phyloP scores from a whole-genome alignment of 164 flowering plant genomes.

The Magnolia sinica region DNA sequence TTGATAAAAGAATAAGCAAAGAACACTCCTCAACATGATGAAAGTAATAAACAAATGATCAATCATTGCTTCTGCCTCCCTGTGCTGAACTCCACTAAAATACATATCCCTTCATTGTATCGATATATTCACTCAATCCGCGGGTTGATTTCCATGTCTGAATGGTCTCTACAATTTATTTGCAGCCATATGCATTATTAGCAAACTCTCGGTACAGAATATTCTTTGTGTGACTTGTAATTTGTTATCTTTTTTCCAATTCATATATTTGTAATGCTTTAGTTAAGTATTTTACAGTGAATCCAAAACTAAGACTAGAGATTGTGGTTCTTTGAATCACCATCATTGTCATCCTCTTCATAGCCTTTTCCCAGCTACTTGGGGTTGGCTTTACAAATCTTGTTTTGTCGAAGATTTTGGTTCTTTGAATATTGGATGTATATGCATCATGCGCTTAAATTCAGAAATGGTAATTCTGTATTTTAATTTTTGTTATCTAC shows the following conservation, averaged over 20 bases:
- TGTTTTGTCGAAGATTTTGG: neutral
- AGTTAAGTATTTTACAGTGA: neutral
- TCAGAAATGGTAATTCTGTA: neutral
- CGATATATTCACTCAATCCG: too few relatives aligned
- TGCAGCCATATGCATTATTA: neutral
- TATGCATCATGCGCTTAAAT: neutral
- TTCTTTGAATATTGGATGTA: neutral
- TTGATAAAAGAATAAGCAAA: too few relatives aligned
- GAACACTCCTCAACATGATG: too few relatives aligned
- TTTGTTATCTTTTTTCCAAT: too few relatives aligned
- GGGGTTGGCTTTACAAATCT: too few relatives aligned
- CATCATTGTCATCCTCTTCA: too few relatives aligned
- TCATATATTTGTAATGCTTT: neutral
- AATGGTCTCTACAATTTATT: neutral
- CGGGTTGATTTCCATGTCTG: too few relatives aligned
- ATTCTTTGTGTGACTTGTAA: neutral
- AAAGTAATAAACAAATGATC: too few relatives aligned
- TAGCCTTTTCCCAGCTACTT: too few relatives aligned
- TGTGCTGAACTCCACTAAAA: too few relatives aligned
- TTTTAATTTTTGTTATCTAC: constrained; percentile 21
- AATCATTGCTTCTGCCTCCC: too few relatives aligned
- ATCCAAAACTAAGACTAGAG: neutral
- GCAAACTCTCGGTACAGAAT: neutral
- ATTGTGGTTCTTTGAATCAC: neutral
- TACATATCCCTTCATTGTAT: too few relatives aligned